Percentiles rank a stretch among this genome's conserved stretches.
Conservation (phyloP, 2,329 filamentous ascomycete genomes). For the Aspergillus phoenicis region DNA sequence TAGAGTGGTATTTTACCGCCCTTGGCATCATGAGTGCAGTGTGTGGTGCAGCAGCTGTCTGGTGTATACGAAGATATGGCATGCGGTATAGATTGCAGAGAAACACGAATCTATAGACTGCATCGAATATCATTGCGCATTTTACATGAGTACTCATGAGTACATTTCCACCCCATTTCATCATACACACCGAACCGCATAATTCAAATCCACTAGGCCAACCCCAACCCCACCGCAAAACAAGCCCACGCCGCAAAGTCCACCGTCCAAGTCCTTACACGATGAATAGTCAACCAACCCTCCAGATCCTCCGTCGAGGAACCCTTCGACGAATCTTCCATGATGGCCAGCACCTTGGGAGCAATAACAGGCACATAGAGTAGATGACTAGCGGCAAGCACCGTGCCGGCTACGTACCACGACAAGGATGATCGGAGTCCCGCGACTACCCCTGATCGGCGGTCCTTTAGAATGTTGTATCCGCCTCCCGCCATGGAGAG, state of each 20-base stretch:
- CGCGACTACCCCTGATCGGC: background rate
- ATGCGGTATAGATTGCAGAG: too few species aligned
- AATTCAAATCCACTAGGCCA: background rate
- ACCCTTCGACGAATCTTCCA: background rate
- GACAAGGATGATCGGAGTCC: background rate
- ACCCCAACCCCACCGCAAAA: background rate
- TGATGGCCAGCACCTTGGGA: background rate
- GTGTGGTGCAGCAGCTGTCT: too few species aligned
- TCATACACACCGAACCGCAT: too few species aligned
- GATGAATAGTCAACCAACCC: background rate
- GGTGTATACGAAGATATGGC: too few species aligned
- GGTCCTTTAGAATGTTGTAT: background rate
- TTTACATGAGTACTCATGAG: too few species aligned
- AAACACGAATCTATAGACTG: too few species aligned
- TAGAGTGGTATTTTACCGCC: too few species aligned
- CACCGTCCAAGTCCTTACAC: background rate
- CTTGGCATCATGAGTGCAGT: too few species aligned
- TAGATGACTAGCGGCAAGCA: background rate
- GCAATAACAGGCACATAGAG: background rate
- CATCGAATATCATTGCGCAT: too few species aligned
- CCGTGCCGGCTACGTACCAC: background rate
- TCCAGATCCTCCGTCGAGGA: background rate
- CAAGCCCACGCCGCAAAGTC: background rate
- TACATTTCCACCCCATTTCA: too few species aligned
- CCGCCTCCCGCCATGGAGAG: background rate